Evolutionary conservation across 306 rosid genomes (phyloP), one percentile per base, ranked within the genome.

Genomic region (cucumber (Cucumis sativus)): DNA sequence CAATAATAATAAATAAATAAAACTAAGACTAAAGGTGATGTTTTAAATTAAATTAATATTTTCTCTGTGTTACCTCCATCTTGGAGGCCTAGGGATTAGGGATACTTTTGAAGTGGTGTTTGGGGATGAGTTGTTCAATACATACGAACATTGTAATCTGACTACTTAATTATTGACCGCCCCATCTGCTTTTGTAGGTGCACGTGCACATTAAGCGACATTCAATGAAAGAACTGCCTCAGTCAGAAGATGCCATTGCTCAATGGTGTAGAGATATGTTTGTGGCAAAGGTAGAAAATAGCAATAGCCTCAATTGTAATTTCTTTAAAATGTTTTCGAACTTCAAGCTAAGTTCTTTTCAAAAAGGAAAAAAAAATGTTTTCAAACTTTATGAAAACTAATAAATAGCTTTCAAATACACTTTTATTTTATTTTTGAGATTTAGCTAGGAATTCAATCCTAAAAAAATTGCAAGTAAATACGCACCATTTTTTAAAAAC

Each of bases 231-330:
- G 96, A 89, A 17, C 75, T 96, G 83, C 98, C 99, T 54, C 90
- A 91, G 85, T 71, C 90, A 21, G 99, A 92, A n/a, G 99, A 92
- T 13, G 97, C 87, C 66, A 91, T 96, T 81, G 91, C 96, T 37
- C 97, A 92, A 54, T 96, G 99, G 99, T 96, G 99, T 81, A 89
- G 88, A 84, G 99, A 96, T 85, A 23, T 82, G 65, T 96, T 96
- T 82, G 91, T 86, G 37, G 91, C 87, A 33, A 96, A 96, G 97
- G 99, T 89, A 30, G 15, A 23, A 18, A 18, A 64, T 66, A 66
- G 10, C 10, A 39, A 52, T 1, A n/a, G 0, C 58, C 5, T 28
- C 8, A 9, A 16, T 52, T 52, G 25, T 47, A 13, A 16, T 49
- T 51, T 4, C 18, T 33, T 33, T 33, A 33, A 51, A 14, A 51